Evolutionary conservation across 495 filamentous ascomycete genomes (phyloP).

Genomic region (Aspergillus taichungensis): DNA sequence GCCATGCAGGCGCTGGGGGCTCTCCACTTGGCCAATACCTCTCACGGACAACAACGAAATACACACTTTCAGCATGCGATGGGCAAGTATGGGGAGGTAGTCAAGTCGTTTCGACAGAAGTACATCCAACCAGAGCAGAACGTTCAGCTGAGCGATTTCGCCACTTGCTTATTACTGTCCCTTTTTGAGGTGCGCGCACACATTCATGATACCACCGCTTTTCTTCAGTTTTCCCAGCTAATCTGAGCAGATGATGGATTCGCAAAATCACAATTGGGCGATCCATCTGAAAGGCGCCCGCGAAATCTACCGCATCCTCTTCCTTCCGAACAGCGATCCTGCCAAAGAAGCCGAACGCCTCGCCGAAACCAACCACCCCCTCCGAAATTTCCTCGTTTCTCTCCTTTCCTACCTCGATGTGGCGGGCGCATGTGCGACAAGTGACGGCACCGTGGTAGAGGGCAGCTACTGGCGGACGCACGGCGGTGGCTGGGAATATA

Average conservation of each 20-base stretch:
- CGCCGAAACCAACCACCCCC: constrained; percentile 29
- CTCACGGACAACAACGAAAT: constrained; percentile 23
- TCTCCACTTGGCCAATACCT: constrained; percentile 35
- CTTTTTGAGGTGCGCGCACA: constrained; percentile 27
- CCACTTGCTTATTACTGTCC: constrained; percentile 32
- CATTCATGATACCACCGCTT: not conserved
- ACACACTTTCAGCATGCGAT: constrained; percentile 34
- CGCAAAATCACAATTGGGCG: constrained; percentile 33
- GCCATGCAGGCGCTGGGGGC: constrained; percentile 39
- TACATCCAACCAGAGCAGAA: constrained; percentile 21
- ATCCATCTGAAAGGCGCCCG: constrained; percentile 35
- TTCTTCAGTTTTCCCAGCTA: not conserved
- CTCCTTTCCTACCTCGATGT: constrained; percentile 35
- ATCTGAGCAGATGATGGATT: constrained; percentile 34
- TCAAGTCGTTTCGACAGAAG: constrained; percentile 26
- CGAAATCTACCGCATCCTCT: constrained; percentile 33
- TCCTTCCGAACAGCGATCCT: constrained; percentile 21
- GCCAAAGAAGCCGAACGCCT: constrained; percentile 23
- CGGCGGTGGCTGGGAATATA: constrained; percentile 35
- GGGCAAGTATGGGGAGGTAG: constrained; percentile 32
- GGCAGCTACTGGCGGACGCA: constrained; percentile 33
- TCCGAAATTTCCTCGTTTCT: constrained; percentile 31
- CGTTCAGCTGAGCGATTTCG: constrained; percentile 27
- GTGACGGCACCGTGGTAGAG: constrained; percentile 31
- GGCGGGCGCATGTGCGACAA: constrained; percentile 32